phyloP scores from a whole-genome alignment of 805 yeast genomes.

The Nakazawaea ernobii region DNA sequence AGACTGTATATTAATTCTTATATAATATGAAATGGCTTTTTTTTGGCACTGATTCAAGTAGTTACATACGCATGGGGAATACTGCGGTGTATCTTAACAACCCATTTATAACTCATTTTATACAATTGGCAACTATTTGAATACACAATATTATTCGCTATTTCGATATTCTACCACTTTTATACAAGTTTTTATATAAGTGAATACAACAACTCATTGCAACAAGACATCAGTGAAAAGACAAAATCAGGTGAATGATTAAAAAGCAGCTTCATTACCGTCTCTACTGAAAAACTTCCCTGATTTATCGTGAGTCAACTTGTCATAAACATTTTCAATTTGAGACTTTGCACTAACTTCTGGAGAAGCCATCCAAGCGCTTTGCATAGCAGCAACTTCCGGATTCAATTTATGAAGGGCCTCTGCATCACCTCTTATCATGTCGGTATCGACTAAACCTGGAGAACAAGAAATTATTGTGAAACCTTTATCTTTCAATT shows the following conservation, averaged over 20 bases:
- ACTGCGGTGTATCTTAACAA: too few relatives aligned
- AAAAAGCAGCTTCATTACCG: not conserved
- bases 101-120: too few relatives aligned
- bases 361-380: not conserved
- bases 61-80: too few relatives aligned
- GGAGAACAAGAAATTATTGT: slow-evolving; percentile 24
- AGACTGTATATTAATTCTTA: not conserved
- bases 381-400: not conserved
- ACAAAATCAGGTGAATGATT: too few relatives aligned
- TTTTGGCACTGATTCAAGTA: too few relatives aligned
- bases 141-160: too few relatives aligned
- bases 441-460: slow-evolving; percentile 16
- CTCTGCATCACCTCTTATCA: not conserved
- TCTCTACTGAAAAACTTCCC: not conserved
- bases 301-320: not conserved
- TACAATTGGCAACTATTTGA: too few relatives aligned
- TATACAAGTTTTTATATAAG: too few relatives aligned
- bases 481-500: slow-evolving; percentile 20
- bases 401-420: too few relatives aligned
- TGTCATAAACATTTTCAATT: not conserved
- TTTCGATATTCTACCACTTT: too few relatives aligned
- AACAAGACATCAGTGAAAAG: too few relatives aligned
- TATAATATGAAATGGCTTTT: not conserved
- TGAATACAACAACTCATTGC: too few relatives aligned
- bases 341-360: not conserved